Conservation (phyloP, 495 filamentous ascomycete genomes). For the Entonaema liquescens region DNA sequence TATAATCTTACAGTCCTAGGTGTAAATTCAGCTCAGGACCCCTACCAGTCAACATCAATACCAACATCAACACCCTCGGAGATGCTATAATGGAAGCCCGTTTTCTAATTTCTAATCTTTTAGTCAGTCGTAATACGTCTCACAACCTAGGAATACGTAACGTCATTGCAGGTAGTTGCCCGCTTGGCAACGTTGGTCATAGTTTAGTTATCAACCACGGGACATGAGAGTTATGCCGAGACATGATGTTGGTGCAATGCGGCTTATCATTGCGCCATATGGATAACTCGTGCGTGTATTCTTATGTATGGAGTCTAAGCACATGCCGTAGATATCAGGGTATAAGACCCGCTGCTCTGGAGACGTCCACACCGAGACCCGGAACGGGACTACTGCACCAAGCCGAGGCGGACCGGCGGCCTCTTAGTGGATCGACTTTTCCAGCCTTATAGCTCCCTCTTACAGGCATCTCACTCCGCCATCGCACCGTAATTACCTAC, state of each 20-base stretch:
- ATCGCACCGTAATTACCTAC: slow-evolving; percentile 31
- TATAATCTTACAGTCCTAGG: neutral
- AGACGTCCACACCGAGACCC: slow-evolving; percentile 37
- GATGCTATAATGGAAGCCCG: neutral
- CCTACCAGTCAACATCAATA: neutral
- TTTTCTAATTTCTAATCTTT: neutral
- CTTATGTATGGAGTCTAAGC: neutral
- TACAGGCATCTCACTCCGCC: slow-evolving; percentile 32
- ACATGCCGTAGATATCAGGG: neutral
- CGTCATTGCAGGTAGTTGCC: neutral
- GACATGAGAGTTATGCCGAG: neutral
- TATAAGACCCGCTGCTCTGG: slow-evolving; percentile 34
- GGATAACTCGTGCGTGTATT: neutral
- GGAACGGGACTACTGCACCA: slow-evolving; percentile 36
- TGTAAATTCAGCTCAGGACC: neutral
- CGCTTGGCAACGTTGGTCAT: slow-evolving; percentile 4
- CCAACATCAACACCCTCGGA: neutral
- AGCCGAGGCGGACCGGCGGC: slow-evolving; percentile 30
- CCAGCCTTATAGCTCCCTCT: slow-evolving; percentile 37
- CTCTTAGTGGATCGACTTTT: slow-evolving; percentile 30
- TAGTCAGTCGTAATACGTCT: neutral
- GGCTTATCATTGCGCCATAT: slow-evolving; percentile 28
- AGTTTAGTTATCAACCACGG: neutral
- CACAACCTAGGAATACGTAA: slow-evolving; percentile 8
- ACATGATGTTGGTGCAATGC: slow-evolving; percentile 18